Conservation (phyloP, 805 yeast species). For the Teunomyces lycoperdinae region DNA sequence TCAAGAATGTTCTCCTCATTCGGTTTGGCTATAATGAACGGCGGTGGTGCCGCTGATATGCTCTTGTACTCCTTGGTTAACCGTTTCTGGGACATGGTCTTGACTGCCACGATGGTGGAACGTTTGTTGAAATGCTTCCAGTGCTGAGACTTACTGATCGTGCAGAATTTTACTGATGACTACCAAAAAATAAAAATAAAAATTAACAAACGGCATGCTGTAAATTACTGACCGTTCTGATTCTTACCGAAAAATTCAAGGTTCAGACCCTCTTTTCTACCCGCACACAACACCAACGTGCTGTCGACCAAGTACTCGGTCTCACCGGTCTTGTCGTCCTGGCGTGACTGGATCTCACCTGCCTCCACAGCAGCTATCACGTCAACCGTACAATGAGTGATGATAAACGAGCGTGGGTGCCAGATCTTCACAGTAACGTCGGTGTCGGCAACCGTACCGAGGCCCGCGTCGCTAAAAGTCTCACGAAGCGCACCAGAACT, state of each 20-base stretch:
- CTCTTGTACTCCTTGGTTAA: constrained; percentile 79
- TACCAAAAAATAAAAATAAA: not conserved
- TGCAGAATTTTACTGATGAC: not conserved
- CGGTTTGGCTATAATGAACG: constrained; percentile 81
- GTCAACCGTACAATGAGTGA: constrained; percentile 18
- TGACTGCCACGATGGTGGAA: too few relatives aligned
- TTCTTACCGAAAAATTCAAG: not conserved
- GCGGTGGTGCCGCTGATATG: constrained; percentile 78
- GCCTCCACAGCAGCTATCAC: constrained; percentile 11
- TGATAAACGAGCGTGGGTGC: constrained; percentile 23
- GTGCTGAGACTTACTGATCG: too few relatives aligned
- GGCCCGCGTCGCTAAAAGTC: constrained; percentile 20
- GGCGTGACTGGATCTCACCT: constrained; percentile 14
- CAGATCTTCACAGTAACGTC: constrained; percentile 19
- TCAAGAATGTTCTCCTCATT: constrained; percentile 82
- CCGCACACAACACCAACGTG: not conserved
- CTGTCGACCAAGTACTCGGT: not conserved
- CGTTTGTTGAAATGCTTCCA: too few relatives aligned
- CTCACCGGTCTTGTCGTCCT: constrained; percentile 4
- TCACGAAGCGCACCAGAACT: constrained; percentile 20
- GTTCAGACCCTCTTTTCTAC: not conserved
- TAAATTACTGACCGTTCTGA: not conserved
- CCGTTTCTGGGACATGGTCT: constrained; percentile 34
- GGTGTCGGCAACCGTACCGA: constrained; percentile 21
- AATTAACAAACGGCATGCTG: not conserved